A percentile compares a stretch with the other conserved stretches of the same genome.
phyloP scores from a whole-genome alignment of 352 stramenopile genomes.

The Globisporangium yorkense region DNA sequence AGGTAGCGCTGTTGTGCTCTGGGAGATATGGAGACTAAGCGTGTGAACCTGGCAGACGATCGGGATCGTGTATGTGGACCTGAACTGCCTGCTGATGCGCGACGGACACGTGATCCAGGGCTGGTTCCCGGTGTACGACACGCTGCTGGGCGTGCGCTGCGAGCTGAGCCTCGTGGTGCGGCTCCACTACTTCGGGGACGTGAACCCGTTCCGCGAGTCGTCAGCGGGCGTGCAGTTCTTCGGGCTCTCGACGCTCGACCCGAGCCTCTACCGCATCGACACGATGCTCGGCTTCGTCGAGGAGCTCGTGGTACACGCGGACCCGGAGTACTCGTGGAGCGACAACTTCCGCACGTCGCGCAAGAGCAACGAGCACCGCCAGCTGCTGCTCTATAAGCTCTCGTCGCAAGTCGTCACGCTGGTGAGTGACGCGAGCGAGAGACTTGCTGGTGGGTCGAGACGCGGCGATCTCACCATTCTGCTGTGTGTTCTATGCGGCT shows the following conservation, averaged over 20 bases:
- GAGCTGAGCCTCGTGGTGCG: constrained; percentile 95
- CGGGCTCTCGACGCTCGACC: constrained; percentile 92
- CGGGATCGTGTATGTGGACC: constrained; percentile 96
- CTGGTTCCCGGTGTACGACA: constrained; percentile 99
- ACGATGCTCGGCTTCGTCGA: constrained; percentile 92
- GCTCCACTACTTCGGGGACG: constrained; percentile 95
- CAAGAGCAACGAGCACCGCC: constrained; percentile 95
- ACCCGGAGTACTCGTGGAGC: constrained; percentile 98
- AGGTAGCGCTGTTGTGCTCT: not conserved
- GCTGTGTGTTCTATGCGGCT: constrained; percentile 8
- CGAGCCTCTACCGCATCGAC: constrained; percentile 83
- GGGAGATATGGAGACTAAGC: no score
- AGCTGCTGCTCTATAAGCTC: constrained; percentile 94
- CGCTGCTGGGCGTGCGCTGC: constrained; percentile 92
- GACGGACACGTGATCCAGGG: constrained; percentile 91
- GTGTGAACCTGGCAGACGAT: constrained; percentile 56
- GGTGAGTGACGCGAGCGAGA: constrained; percentile 11
- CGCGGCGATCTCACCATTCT: not conserved
- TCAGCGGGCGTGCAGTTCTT: constrained; percentile 98
- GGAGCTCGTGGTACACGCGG: constrained; percentile 96
- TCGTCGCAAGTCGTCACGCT: constrained; percentile 81
- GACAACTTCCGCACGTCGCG: constrained; percentile 91
- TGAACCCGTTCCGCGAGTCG: constrained; percentile 97
- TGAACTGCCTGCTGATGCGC: constrained; percentile 97
- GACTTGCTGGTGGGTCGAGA: not conserved